Base-by-base conservation (phyloP, 345 rosid genomes). In the Gossypium stocksii region DNA sequence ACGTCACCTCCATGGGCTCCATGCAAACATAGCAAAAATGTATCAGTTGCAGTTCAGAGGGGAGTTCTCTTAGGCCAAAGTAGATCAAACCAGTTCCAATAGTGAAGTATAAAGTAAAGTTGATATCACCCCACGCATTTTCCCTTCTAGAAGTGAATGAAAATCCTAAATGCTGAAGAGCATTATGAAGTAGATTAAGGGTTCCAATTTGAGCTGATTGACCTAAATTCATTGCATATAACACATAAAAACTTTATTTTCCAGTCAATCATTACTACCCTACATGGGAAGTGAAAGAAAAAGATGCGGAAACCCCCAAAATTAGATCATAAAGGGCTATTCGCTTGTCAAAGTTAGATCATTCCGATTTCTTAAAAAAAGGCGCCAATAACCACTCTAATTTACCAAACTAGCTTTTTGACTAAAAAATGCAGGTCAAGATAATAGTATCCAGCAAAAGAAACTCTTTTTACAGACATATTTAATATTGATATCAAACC, bases 311-410 rank as follows among this genome's bases (percentile, higher is more conserved):
- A 56, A 19, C 12, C 29, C 45, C 38, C 52, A 54, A 52, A 71
- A 34, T 34, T 34, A 34, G 41, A 34, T 5, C 41, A 34, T 27
- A 53, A 71, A 62, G 19, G 51, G 66, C 44, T 25, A 54, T 20
- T 61, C 25, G 62, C 53, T 20, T 51, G 66, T 63, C 71, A 6
- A 70, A 54, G 38, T 22, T 49, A 75, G 43, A 64, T 45, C 61
- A 64, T 16, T 48, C 44, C n/a, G 23, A 52, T 16, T 48, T 64
- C n/a, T 46, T 71, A 9, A 20, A 27, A 62, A 5, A 19, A 34
- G 4, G 52, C 10, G 56, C 43, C 25, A 38, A 34, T n/a, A 44
- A 43, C 51, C 44, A 14, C 8, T 41, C 58, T 67, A 46, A 67
- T 60, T 76, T 22, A 58, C n/a, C 20, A 15, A 59, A 57, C 15